These are phyloP conservation scores for Singerocomus inundabilis DNA, from an alignment of 1,284 basidiomycete genomes.

Conservation along the genomic window DNA sequence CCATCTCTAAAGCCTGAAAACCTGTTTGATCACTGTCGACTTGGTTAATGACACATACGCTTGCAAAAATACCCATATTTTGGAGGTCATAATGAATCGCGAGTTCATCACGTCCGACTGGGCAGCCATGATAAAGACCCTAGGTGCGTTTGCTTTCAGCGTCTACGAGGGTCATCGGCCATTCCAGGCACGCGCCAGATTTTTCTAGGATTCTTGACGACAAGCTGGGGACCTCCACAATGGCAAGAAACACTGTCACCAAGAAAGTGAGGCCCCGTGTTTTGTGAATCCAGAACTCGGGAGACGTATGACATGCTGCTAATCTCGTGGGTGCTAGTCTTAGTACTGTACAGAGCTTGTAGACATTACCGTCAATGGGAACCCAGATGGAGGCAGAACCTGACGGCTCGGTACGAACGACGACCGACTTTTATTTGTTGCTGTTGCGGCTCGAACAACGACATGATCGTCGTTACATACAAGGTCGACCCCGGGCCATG, in stretches of 20 bases:
- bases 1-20: neutral
- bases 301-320: neutral
- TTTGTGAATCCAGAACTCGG: neutral
- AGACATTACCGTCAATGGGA: neutral
- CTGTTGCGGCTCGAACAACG: neutral
- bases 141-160: conserved; percentile 36
- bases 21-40: neutral
- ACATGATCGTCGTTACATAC: neutral
- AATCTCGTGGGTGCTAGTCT: too few relatives aligned
- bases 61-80: conserved; percentile 47
- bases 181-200: neutral
- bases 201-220: neutral
- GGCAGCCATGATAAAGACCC: conserved; percentile 36
- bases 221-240: neutral
- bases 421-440: neutral
- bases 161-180: too few relatives aligned
- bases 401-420: neutral
- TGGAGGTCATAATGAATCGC: conserved; percentile 54
- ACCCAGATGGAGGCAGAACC: neutral
- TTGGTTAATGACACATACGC: conserved; percentile 45
- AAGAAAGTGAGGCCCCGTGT: neutral
- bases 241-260: neutral
- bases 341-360: neutral
- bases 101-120: conserved; percentile 44
- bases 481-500: neutral